Conservation (phyloP, 257 asterid genomes). For the Jasminum sambac region DNA sequence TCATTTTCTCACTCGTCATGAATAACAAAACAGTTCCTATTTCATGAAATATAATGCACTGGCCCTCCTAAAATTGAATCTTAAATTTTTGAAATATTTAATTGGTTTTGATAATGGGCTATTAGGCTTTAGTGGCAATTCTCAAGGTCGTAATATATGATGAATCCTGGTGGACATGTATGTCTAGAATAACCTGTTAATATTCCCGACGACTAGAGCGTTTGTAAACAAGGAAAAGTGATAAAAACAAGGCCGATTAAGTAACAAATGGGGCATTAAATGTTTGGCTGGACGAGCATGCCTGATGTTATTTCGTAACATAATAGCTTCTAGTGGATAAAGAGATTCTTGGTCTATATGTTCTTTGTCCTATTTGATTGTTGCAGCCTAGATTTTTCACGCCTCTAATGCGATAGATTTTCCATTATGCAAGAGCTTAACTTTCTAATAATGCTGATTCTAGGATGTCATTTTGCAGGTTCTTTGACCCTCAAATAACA, state of each 20-base stretch:
- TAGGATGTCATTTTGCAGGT: not conserved
- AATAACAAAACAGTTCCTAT: slow-evolving; percentile 11
- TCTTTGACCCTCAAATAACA: not conserved
- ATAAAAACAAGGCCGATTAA: not conserved
- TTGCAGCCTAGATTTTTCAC: not conserved
- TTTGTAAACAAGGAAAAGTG: not conserved
- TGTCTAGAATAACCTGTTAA: slow-evolving; percentile 13
- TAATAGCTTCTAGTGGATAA: not conserved
- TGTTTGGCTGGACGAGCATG: too few species aligned
- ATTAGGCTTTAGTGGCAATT: slow-evolving; percentile 8
- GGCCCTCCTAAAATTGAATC: not conserved
- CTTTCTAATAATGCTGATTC: not conserved
- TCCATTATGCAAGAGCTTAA: not conserved
- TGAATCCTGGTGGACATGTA: not conserved
- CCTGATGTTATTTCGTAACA: not conserved
- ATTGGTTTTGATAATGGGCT: slow-evolving; percentile 8
- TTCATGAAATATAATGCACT: not conserved
- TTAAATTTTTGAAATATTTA: not conserved
- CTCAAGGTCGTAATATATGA: slow-evolving; percentile 11
- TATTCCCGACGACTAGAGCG: not conserved
- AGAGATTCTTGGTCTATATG: not conserved
- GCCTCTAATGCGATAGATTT: not conserved
- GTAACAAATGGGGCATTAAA: not conserved
- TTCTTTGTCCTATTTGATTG: not conserved
- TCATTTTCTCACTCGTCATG: slow-evolving; percentile 12